Evolutionary conservation across 2,329 filamentous ascomycete genomes (phyloP), one percentile per base, ranked within the genome.

Genomic region (Neopestalotiopsis sp.): DNA sequence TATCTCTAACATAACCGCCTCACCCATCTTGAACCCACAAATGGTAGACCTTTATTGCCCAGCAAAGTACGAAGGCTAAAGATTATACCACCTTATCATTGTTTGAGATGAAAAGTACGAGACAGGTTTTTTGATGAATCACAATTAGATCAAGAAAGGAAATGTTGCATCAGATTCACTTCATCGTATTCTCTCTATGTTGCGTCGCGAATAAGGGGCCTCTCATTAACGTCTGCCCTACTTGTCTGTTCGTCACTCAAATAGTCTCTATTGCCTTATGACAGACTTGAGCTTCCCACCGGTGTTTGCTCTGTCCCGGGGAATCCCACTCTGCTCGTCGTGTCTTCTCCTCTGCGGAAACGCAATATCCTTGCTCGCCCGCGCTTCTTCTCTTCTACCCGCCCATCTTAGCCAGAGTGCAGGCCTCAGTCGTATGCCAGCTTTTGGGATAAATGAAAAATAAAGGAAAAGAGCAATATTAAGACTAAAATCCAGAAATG

Each of bases 301-400:
- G 40, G 32, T 10, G 40, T 17, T 62, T 32, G 20, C 20, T 12
- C 59, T 7, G 34, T 38, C 32, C 30, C 17, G 17, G 34, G 32
- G 57, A 30, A 34, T 34, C 64, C 42, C 58, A 73, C 69, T 65
- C 73, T 71, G 28, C 71, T 71, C 30, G 71, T 61, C 73, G 75
- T 76, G 20, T 45, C 53, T 62, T 40, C 14, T 30, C 30, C 64
- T 38, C 66, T 38, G 57, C 24, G 30, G 17, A 34, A 30, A 61
- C 34, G n/a, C 40, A 64, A 40, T 45, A 64, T 64, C 40, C 61
- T 49, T 64, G 20, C 61, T 42, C 40, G 61, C 61, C 45, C 45
- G 45, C 45, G 20, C n/a, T 49, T 45, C 40, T 45, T 38, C 24
- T 28, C 24, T 28, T 30, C 38, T 38, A 38, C 34, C 34, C 34